Evolutionary conservation across 345 rosid genomes (phyloP).

Genomic region (Crucihimalaya himalaica): DNA sequence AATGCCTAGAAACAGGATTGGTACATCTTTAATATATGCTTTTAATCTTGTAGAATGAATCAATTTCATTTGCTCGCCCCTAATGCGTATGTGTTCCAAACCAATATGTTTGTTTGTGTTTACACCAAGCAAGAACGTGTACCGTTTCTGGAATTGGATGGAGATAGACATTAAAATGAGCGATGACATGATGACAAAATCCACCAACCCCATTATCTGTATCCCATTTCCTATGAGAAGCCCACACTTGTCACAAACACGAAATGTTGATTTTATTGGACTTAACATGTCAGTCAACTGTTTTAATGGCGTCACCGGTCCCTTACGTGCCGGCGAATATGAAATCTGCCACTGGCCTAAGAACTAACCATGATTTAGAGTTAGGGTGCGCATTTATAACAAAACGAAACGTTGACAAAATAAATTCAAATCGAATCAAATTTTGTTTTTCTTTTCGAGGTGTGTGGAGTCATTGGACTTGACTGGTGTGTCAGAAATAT

Average conservation of each 20-base stretch:
- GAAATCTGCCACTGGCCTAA: background rate
- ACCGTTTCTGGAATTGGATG: background rate
- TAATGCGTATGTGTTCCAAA: background rate
- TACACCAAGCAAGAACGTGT: conserved; percentile 2
- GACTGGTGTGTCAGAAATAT: no score
- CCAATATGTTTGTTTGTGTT: conserved; percentile 13
- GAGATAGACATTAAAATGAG: background rate
- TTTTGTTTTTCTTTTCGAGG: background rate
- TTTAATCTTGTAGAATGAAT: conserved; percentile 8
- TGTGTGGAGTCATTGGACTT: background rate
- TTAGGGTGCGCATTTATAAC: background rate
- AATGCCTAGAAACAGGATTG: conserved; percentile 38
- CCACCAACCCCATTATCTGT: conserved; percentile 38
- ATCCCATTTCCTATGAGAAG: background rate
- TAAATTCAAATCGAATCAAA: no score
- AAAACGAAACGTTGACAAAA: background rate
- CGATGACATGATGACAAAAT: conserved; percentile 13
- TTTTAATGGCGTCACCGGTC: conserved; percentile 18
- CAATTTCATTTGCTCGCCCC: background rate
- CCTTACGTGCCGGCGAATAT: conserved; percentile 25
- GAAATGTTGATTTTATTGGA: background rate
- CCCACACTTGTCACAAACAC: conserved; percentile 26
- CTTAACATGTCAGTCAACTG: background rate
- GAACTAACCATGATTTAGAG: background rate
- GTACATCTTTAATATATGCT: conserved; percentile 14